Evolutionary conservation across 2,329 filamentous ascomycete species (phyloP).

Genomic region (Dactylellina leptospora): DNA sequence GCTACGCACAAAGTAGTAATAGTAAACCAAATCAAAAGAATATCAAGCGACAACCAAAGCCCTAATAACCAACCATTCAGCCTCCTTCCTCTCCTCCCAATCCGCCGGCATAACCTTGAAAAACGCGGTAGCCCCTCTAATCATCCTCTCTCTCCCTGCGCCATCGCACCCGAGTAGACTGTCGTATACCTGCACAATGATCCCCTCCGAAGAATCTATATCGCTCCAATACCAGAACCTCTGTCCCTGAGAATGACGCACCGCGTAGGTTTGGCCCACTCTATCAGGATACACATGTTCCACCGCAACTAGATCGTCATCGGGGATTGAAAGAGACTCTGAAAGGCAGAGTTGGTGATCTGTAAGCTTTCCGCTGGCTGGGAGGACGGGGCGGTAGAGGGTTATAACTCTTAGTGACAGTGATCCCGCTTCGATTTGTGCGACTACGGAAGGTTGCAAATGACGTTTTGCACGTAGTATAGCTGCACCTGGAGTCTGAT

Average conservation of each 20-base stretch:
- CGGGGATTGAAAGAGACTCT: constrained; percentile 25
- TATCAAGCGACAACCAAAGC: constrained; percentile 35
- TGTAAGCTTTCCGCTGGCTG: not conserved
- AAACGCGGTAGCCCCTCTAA: constrained; percentile 31
- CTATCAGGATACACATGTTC: constrained; percentile 37
- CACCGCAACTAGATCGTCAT: constrained; percentile 16
- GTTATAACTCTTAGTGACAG: constrained; percentile 32
- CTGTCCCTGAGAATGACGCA: constrained; percentile 7
- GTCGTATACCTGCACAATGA: constrained; percentile 41
- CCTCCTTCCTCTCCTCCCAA: constrained; percentile 4
- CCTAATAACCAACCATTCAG: constrained; percentile 39
- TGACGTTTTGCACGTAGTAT: constrained; percentile 24
- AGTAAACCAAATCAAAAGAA: not conserved
- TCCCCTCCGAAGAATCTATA: constrained; percentile 30
- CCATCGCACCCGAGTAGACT: constrained; percentile 25
- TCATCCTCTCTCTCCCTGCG: constrained; percentile 16
- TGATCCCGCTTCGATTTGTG: constrained; percentile 10
- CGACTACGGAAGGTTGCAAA: not conserved
- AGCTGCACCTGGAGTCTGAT: constrained; percentile 27
- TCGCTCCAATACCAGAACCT: constrained; percentile 48
- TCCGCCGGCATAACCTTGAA: constrained; percentile 31
- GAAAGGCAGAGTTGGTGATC: constrained; percentile 28
- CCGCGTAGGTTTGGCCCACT: constrained; percentile 24
- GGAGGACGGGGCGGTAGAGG: constrained; percentile 32
- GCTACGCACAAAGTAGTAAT: no score